A percentile compares a stretch with the other conserved stretches of the same genome.
Evolutionary conservation across 2,329 filamentous ascomycete genomes (phyloP).

Genomic region (Thyridium curvatum): DNA sequence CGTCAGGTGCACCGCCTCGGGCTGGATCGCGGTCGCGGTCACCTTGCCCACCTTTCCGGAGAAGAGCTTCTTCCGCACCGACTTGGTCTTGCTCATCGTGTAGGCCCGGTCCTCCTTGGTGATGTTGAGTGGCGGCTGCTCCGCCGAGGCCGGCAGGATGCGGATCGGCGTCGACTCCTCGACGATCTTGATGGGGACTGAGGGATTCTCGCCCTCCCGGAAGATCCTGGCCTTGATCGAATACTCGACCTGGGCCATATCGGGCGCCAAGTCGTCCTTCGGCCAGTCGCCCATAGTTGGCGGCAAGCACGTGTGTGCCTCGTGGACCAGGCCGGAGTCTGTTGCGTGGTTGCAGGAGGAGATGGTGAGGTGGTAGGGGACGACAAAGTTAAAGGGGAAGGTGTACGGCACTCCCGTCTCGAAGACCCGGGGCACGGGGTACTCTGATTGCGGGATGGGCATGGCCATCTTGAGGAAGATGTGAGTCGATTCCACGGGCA

Average conservation of each 20-base stretch:
- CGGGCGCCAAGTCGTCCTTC: slow-evolving; percentile 46
- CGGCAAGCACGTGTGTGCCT: slow-evolving; percentile 46
- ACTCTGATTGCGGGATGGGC: slow-evolving; percentile 39
- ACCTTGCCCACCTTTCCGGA: slow-evolving; percentile 44
- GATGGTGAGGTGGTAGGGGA: slow-evolving; percentile 51
- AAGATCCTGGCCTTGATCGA: slow-evolving; percentile 39
- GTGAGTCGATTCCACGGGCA: slow-evolving; percentile 40
- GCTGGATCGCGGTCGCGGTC: slow-evolving; percentile 38
- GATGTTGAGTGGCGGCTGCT: slow-evolving; percentile 46
- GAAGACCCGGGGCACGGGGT: slow-evolving; percentile 41
- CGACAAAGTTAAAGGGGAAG: slow-evolving; percentile 53
- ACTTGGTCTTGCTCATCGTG: slow-evolving; percentile 42
- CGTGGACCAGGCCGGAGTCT: slow-evolving; percentile 36
- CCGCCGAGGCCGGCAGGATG: slow-evolving; percentile 42
- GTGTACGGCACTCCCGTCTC: slow-evolving; percentile 40
- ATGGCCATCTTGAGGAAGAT: slow-evolving; percentile 51
- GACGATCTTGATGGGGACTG: slow-evolving; percentile 14
- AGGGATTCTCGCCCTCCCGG: slow-evolving; percentile 17
- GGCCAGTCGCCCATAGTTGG: slow-evolving; percentile 47
- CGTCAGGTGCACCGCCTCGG: slow-evolving; percentile 41
- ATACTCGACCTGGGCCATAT: slow-evolving; percentile 50
- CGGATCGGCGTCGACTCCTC: slow-evolving; percentile 30
- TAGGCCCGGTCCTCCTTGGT: slow-evolving; percentile 42
- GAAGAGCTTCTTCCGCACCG: slow-evolving; percentile 45
- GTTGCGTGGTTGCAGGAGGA: slow-evolving; percentile 47